Conservation (phyloP, 371 early-diverging fungal genomes). For the Sporodiniella umbellata region DNA sequence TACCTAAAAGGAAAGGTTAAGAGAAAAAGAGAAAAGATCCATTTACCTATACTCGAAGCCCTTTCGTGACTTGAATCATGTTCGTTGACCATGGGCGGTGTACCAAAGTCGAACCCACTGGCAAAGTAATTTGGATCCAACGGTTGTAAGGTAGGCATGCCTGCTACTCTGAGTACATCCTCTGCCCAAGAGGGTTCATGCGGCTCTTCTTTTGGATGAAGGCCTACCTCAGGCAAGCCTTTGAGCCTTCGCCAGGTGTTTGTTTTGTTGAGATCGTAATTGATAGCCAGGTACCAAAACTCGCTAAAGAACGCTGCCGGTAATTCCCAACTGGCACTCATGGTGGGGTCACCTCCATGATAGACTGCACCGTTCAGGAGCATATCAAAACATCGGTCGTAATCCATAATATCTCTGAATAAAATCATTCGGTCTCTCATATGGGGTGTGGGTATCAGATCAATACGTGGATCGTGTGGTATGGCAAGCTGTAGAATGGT, state of each 20-base stretch:
- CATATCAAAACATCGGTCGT: constrained; percentile 54
- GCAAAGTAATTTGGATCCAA: constrained; percentile 18
- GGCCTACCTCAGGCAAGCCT: constrained; percentile 25
- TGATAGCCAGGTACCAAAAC: constrained; percentile 44
- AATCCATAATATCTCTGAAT: constrained; percentile 52
- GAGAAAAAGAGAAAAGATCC: neutral
- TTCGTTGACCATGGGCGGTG: constrained; percentile 1
- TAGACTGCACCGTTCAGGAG: constrained; percentile 47
- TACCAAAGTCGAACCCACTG: constrained; percentile 26
- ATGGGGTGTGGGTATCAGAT: constrained; percentile 54
- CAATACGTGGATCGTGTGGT: constrained; percentile 60
- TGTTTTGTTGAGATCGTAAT: constrained; percentile 33
- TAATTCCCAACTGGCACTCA: constrained; percentile 56
- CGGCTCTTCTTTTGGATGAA: neutral
- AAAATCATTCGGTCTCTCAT: constrained; percentile 62
- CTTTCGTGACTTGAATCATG: constrained; percentile 14
- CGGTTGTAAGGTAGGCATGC: constrained; percentile 25
- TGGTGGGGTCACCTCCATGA: constrained; percentile 59
- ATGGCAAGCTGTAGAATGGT: constrained; percentile 43
- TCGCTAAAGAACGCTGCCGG: constrained; percentile 53
- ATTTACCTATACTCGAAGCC: constrained; percentile 34
- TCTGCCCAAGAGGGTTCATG: constrained; percentile 16
- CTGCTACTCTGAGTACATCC: constrained; percentile 19
- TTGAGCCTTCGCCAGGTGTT: constrained; percentile 39
- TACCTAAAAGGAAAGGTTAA: constrained; percentile 7